Evolutionary conservation across 768 basidiomycete species (phyloP), one percentile per base, ranked within the genome.

Genomic region (Boletus speciosus): DNA sequence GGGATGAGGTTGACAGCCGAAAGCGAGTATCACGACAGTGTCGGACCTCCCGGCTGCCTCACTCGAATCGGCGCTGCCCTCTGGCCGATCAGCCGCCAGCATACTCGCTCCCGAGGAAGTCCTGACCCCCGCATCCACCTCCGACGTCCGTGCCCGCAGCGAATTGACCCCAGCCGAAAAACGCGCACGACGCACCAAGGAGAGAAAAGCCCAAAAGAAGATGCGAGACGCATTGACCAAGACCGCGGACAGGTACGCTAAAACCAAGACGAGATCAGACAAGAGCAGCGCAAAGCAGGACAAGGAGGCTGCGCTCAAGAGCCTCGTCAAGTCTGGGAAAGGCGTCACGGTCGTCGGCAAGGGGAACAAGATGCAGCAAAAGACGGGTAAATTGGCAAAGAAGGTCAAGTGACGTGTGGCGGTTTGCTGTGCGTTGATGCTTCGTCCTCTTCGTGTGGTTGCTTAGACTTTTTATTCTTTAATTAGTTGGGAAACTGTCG

Each of bases 41-140:
- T 77, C 88, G 12, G 93, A 98, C 63, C 75, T 89, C 5, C 81
- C 95, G 0, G 85, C 90, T 1, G 81, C 93, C 25, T 79, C 84
- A 4, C 71, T 98, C 60, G 97, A 98, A 71, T 93, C 93, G 1
- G 92, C 95, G 0, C 77, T 99, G 6, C 97, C 96, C 0, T 90
- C 91, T 0, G 80, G 85, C 9, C 83, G 85, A 61, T 85, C 92
- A 0, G 74, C 80, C 0, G 77, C 86, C 2, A 86, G 84, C 0
- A 87, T 93, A 78, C 80, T 99, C 40, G 93, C 97, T 1, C 97
- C 97, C 1, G 93, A 98, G 68, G 97, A 99, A 71, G 74, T 98
- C 14, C 88, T 88, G 61, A 76, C 85, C 1, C 81, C 88, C 1
- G 21, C 41, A 0, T 69, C 79, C 3, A 64, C 81, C 1, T 71